These are phyloP conservation scores for Trichomonas tenax DNA, from an alignment of 208 protist genomes.

Conservation along the genomic window DNA sequence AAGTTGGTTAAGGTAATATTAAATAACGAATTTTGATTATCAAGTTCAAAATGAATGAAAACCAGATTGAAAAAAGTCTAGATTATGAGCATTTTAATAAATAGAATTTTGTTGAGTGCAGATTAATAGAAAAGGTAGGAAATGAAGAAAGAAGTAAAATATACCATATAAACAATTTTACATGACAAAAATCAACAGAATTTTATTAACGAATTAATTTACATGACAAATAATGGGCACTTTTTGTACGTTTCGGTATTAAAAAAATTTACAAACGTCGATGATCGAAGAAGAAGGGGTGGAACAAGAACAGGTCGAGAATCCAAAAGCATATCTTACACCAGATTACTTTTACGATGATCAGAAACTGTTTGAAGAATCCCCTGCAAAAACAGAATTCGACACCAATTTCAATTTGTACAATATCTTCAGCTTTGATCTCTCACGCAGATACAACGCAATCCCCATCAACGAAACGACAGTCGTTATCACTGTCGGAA, in stretches of 20 bases:
- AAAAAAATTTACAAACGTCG: neutral
- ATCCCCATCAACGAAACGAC: neutral
- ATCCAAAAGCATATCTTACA: neutral
- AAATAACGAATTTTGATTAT: too few relatives aligned
- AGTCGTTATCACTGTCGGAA: neutral
- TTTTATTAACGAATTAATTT: neutral
- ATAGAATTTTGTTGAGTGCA: too few relatives aligned
- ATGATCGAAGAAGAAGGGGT: neutral
- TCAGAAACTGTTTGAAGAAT: neutral
- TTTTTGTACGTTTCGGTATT: neutral
- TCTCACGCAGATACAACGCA: neutral
- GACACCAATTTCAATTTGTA: neutral
- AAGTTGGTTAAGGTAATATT: too few relatives aligned
- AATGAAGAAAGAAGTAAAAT: too few relatives aligned
- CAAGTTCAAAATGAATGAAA: too few relatives aligned
- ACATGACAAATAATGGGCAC: neutral
- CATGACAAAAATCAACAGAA: too few relatives aligned
- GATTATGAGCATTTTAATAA: too few relatives aligned
- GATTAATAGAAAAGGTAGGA: too few relatives aligned
- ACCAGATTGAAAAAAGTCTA: too few relatives aligned
- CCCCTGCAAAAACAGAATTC: neutral
- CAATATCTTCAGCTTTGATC: neutral
- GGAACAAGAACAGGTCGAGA: neutral
- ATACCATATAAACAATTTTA: too few relatives aligned
- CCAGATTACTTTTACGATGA: conserved; percentile 7